A percentile compares a stretch with the other conserved stretches of the same genome.
Evolutionary conservation across 176 grass and related monocot species (phyloP).

Genomic region (Areca catechu): DNA sequence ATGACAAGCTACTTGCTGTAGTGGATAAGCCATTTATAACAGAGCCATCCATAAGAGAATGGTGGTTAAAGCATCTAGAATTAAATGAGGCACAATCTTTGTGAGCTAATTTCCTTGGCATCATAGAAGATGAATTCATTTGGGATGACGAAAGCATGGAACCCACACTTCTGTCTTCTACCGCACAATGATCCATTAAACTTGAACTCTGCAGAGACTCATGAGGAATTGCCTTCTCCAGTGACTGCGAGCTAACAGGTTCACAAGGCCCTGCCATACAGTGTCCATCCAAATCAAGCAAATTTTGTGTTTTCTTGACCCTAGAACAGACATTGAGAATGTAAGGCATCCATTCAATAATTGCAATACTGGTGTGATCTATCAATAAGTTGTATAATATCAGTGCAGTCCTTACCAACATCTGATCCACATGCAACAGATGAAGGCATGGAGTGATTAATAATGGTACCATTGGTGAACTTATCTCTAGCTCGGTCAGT

Average conservation of each 20-base stretch:
- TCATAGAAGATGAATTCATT: slow-evolving; percentile 24
- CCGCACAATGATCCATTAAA: slow-evolving; percentile 20
- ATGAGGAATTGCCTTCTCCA: slow-evolving; percentile 20
- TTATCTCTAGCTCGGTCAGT: slow-evolving; percentile 14
- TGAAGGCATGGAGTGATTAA: slow-evolving; percentile 35
- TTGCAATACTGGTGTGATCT: background rate
- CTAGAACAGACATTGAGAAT: slow-evolving; percentile 16
- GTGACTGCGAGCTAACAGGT: slow-evolving; percentile 23
- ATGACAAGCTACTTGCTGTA: slow-evolving; percentile 24
- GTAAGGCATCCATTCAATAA: slow-evolving; percentile 11
- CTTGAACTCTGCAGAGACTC: slow-evolving; percentile 30
- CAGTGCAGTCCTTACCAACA: slow-evolving; percentile 31
- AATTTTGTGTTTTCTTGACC: slow-evolving; percentile 15
- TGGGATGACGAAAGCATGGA: slow-evolving; percentile 11
- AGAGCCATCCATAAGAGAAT: slow-evolving; percentile 50
- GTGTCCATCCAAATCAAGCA: slow-evolving; percentile 32
- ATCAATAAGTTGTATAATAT: too few relatives aligned
- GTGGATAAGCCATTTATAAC: slow-evolving; percentile 23
- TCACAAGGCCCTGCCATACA: slow-evolving; percentile 20
- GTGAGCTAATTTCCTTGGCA: background rate
- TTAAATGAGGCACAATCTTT: slow-evolving; percentile 12
- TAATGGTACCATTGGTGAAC: slow-evolving; percentile 29
- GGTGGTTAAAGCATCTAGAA: slow-evolving; percentile 20
- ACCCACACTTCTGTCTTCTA: slow-evolving; percentile 18
- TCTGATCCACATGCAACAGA: slow-evolving; percentile 50